These are phyloP conservation scores for Candida taoyuanica DNA, from an alignment of 805 yeast species.

Conservation along the genomic window DNA sequence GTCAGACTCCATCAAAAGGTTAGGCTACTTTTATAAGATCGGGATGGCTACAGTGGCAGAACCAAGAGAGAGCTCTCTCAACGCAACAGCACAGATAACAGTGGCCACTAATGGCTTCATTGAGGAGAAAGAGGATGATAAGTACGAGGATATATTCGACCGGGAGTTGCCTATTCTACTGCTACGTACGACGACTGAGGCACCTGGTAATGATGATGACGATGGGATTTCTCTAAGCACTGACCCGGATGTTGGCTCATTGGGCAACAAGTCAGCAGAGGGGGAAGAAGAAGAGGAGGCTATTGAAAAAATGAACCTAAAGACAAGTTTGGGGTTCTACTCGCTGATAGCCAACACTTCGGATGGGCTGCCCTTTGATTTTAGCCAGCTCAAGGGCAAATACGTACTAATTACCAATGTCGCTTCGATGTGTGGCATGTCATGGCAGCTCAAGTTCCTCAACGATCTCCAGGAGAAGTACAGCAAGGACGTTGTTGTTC, in stretches of 20 bases:
- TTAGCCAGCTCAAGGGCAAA: conserved; percentile 64
- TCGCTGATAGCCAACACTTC: conserved; percentile 56
- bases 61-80: no score
- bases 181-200: not conserved
- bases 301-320: not conserved
- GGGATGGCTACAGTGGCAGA: no score
- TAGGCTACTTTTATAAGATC: no score
- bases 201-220: not conserved
- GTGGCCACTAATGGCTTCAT: no score
- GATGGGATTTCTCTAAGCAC: not conserved
- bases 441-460: conserved; percentile 71
- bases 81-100: no score
- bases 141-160: conserved; percentile 15
- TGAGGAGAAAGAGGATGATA: conserved; percentile 3
- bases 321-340: conserved; percentile 42
- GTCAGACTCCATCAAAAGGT: no score
- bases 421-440: conserved; percentile 79
- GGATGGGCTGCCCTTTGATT: conserved; percentile 52
- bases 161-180: not conserved
- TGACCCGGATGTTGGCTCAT: not conserved
- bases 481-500: conserved; percentile 57
- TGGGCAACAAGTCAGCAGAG: not conserved
- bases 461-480: conserved; percentile 66
- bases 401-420: conserved; percentile 82
- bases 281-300: not conserved